Conservation (phyloP, 257 asterid species). For the Cruciata laevipes region DNA sequence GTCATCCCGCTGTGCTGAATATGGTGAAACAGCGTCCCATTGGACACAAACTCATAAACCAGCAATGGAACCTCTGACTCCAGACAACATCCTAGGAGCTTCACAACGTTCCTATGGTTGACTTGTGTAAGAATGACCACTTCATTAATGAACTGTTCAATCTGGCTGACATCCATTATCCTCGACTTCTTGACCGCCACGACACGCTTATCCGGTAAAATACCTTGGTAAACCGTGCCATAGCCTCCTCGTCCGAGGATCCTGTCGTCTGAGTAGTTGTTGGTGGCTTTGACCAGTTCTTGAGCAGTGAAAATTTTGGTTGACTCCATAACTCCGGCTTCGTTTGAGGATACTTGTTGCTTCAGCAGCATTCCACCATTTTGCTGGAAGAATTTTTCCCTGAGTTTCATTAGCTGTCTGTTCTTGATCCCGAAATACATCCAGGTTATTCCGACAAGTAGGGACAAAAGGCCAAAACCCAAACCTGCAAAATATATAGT, state of each 20-base stretch:
- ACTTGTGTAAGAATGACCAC: constrained; percentile 69
- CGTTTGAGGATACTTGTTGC: constrained; percentile 47
- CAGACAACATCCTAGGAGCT: constrained; percentile 65
- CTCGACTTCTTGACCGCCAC: constrained; percentile 69
- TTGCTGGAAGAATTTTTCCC: constrained; percentile 64
- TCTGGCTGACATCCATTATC: constrained; percentile 49
- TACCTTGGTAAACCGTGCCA: constrained; percentile 67
- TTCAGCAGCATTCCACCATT: constrained; percentile 60
- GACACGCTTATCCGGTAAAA: constrained; percentile 38
- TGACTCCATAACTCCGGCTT: constrained; percentile 35
- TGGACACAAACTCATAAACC: constrained; percentile 60
- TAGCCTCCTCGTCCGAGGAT: constrained; percentile 73
- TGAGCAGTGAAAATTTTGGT: constrained; percentile 51
- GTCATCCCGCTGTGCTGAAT: constrained; percentile 29
- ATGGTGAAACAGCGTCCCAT: constrained; percentile 55
- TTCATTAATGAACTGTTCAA: constrained; percentile 72
- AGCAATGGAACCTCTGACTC: constrained; percentile 67
- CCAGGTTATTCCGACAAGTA: constrained; percentile 42
- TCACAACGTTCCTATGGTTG: constrained; percentile 70
- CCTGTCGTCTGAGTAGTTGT: constrained; percentile 44
- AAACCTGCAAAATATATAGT: constrained; percentile 31
- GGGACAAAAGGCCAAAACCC: constrained; percentile 55
- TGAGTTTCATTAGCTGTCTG: constrained; percentile 33
- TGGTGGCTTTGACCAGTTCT: constrained; percentile 52
- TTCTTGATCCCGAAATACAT: constrained; percentile 48